These are phyloP conservation scores for Fusarium duplospermum DNA, from an alignment of 2,329 filamentous ascomycete species.

Conservation along the genomic window DNA sequence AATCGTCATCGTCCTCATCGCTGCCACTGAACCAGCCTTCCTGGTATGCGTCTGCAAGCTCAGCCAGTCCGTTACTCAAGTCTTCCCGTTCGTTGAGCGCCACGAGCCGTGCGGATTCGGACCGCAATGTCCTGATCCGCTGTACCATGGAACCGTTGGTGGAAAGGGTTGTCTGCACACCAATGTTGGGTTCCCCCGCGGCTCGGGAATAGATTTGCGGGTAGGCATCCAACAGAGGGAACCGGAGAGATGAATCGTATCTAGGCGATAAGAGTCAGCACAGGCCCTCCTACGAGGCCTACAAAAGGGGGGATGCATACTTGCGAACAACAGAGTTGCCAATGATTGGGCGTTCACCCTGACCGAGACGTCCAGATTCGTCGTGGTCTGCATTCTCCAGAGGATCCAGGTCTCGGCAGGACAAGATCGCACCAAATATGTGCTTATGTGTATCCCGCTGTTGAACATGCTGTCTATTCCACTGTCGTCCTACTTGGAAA, in stretches of 20 bases:
- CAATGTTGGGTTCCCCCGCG: conserved; percentile 48
- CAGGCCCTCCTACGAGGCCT: too few species aligned
- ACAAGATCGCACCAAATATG: conserved; percentile 46
- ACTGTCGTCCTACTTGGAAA: conserved; percentile 43
- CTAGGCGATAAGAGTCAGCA: conserved; percentile 27
- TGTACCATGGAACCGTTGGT: conserved; percentile 80
- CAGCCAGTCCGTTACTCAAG: conserved; percentile 82
- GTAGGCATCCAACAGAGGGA: conserved; percentile 86
- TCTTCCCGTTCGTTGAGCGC: conserved; percentile 83
- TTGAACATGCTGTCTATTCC: conserved; percentile 24
- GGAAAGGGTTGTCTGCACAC: conserved; percentile 71
- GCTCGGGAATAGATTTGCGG: conserved; percentile 75
- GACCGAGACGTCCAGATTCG: background rate
- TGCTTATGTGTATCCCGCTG: conserved; percentile 28
- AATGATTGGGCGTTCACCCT: conserved; percentile 36
- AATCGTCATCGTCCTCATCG: conserved; percentile 74
- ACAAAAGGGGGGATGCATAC: conserved; percentile 29
- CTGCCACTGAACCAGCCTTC: conserved; percentile 87
- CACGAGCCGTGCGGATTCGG: conserved; percentile 71
- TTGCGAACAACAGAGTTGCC: conserved; percentile 45
- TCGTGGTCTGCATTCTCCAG: conserved; percentile 12
- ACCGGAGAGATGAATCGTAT: conserved; percentile 68
- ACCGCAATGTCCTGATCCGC: conserved; percentile 74
- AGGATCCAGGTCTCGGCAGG: conserved; percentile 35
- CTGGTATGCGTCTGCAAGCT: conserved; percentile 88